phyloP scores from a whole-genome alignment of 306 rosid species.

The Pachyrhizus erosus region DNA sequence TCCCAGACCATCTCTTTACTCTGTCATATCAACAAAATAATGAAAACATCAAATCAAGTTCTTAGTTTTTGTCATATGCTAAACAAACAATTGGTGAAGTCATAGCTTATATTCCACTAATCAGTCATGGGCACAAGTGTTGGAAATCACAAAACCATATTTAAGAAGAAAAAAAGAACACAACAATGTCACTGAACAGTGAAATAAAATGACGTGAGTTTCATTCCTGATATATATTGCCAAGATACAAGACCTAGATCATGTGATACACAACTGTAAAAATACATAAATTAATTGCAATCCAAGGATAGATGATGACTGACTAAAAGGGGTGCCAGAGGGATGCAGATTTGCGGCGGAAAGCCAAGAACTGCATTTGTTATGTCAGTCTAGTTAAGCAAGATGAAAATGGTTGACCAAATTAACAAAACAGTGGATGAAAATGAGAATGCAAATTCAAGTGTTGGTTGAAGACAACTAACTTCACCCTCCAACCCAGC shows the following conservation, averaged over 20 bases:
- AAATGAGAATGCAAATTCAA: conserved; percentile 31
- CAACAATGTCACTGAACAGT: background rate
- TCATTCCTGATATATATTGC: conserved; percentile 45
- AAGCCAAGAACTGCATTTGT: conserved; percentile 39
- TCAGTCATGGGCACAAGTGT: conserved; percentile 19
- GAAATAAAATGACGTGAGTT: conserved; percentile 38
- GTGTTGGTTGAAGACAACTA: conserved; percentile 36
- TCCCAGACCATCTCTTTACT: too few species aligned
- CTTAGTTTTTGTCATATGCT: too few species aligned
- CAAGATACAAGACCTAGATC: conserved; percentile 42
- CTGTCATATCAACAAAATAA: too few species aligned
- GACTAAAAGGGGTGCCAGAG: conserved; percentile 25
- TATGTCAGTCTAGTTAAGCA: conserved; percentile 16
- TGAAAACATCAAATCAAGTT: too few species aligned
- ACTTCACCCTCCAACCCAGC: conserved; percentile 38
- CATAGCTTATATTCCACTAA: conserved; percentile 32
- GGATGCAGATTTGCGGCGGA: conserved; percentile 25
- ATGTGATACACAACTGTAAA: conserved; percentile 37
- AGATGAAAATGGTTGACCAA: background rate
- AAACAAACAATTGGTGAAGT: background rate
- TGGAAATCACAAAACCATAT: conserved; percentile 40
- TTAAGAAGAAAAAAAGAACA: background rate
- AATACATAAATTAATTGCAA: conserved; percentile 43
- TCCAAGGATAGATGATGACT: conserved; percentile 42
- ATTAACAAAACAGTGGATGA: conserved; percentile 10